Evolutionary conservation across 164 flowering plant genomes (phyloP).

Genomic region (Liriodendron chinense): DNA sequence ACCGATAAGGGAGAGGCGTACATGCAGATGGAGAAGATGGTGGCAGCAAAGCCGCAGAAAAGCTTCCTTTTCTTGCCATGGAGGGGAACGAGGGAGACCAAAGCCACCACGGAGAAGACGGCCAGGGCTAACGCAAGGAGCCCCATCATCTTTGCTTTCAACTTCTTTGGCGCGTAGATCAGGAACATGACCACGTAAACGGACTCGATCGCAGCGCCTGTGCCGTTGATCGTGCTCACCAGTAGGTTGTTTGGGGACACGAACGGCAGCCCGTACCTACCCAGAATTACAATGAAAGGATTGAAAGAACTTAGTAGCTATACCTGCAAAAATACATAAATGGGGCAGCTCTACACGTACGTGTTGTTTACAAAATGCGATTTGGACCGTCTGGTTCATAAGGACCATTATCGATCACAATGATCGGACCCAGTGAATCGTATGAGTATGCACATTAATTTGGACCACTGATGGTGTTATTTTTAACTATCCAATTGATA

Average conservation of each 20-base stretch:
- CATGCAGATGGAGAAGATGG: constrained; percentile 87
- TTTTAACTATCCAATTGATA: too few species aligned
- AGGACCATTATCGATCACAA: too few species aligned
- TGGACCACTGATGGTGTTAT: background rate
- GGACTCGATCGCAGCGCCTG: constrained; percentile 72
- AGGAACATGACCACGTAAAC: constrained; percentile 68
- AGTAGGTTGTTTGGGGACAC: constrained; percentile 74
- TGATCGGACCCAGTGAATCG: background rate
- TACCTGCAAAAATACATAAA: too few species aligned
- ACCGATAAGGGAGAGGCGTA: constrained; percentile 83
- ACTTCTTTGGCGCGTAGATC: constrained; percentile 60
- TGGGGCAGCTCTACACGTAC: too few species aligned
- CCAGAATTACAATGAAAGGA: too few species aligned
- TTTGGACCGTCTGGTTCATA: too few species aligned
- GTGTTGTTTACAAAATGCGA: too few species aligned
- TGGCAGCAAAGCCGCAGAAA: constrained; percentile 78
- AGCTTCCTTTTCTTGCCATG: constrained; percentile 59
- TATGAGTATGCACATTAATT: background rate
- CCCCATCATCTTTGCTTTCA: constrained; percentile 51
- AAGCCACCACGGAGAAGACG: constrained; percentile 50
- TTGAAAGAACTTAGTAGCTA: too few species aligned
- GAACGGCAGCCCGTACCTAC: constrained; percentile 88
- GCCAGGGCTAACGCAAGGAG: constrained; percentile 42
- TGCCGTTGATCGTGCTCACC: constrained; percentile 72
- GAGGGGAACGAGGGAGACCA: constrained; percentile 67